These are phyloP conservation scores for Lobosporangium transversale DNA, from an alignment of 192 early-diverging fungal genomes.

Conservation along the genomic window DNA sequence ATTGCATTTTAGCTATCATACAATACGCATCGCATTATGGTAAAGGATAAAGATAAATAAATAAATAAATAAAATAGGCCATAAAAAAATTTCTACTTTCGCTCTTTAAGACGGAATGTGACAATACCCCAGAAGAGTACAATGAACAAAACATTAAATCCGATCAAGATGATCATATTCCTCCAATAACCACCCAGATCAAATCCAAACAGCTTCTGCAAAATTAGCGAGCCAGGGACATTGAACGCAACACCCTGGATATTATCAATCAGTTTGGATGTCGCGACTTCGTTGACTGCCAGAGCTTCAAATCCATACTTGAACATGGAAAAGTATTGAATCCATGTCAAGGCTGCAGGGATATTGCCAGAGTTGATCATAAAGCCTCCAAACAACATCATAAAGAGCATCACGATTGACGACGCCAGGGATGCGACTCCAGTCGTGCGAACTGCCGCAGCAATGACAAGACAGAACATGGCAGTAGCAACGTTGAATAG, in stretches of 20 bases:
- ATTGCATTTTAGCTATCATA: too few relatives aligned
- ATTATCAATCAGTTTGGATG: conserved; percentile 27
- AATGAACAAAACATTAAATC: conserved; percentile 39
- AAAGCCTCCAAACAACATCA: conserved; percentile 82
- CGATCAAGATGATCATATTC: conserved; percentile 50
- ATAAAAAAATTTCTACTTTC: conserved; percentile 25
- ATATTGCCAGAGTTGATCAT: conserved; percentile 78
- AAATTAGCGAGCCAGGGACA: conserved; percentile 50
- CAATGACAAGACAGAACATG: conserved; percentile 69
- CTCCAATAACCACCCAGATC: conserved; percentile 38
- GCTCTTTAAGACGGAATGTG: conserved; percentile 42
- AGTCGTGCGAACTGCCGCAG: conserved; percentile 62
- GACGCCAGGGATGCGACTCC: conserved; percentile 72
- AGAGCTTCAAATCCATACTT: conserved; percentile 78
- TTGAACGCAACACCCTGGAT: conserved; percentile 50
- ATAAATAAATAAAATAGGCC: background rate
- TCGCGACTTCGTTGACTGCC: conserved; percentile 68
- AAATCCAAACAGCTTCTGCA: conserved; percentile 57
- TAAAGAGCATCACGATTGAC: conserved; percentile 73
- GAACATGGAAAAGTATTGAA: conserved; percentile 79
- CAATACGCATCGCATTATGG: background rate
- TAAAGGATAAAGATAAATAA: background rate
- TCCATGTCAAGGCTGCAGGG: conserved; percentile 67
- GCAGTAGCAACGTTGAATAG: conserved; percentile 72
- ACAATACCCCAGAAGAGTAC: conserved; percentile 36